Conservation (phyloP, 192 early-diverging fungal genomes). For the Pilobolus umbonatus region DNA sequence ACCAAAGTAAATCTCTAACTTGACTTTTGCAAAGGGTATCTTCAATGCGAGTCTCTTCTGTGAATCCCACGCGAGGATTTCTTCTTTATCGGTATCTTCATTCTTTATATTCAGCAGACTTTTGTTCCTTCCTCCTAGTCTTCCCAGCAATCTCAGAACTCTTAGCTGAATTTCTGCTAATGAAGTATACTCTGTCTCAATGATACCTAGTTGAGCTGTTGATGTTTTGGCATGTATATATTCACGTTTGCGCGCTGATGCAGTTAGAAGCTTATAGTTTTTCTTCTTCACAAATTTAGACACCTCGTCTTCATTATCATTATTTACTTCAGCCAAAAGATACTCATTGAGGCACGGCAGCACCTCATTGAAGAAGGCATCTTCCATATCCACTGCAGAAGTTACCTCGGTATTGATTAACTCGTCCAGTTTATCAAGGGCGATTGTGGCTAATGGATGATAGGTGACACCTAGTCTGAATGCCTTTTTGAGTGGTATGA, state of each 20-base stretch:
- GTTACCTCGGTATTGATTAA: constrained; percentile 37
- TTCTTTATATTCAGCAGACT: constrained; percentile 19
- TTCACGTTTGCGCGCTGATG: not conserved
- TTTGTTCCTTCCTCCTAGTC: constrained; percentile 57
- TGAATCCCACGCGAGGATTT: constrained; percentile 65
- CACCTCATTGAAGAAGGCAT: constrained; percentile 26
- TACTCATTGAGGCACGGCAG: constrained; percentile 66
- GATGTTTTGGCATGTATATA: constrained; percentile 1
- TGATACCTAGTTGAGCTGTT: constrained; percentile 3
- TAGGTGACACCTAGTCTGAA: constrained; percentile 63
- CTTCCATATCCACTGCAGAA: constrained; percentile 25
- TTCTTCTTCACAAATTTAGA: not conserved
- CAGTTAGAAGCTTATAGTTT: not conserved
- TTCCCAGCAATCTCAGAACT: constrained; percentile 58
- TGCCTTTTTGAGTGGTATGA: constrained; percentile 57
- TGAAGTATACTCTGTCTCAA: not conserved
- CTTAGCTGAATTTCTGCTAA: constrained; percentile 50
- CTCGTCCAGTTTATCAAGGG: constrained; percentile 57
- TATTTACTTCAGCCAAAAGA: constrained; percentile 45
- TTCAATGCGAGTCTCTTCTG: constrained; percentile 50
- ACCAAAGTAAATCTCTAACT: constrained; percentile 63
- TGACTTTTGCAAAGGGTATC: constrained; percentile 65
- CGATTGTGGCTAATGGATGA: constrained; percentile 54
- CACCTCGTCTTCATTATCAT: constrained; percentile 3
- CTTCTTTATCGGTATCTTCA: not conserved